Percentiles rank a stretch among this genome's conserved stretches.
Conservation (phyloP, 2,329 filamentous ascomycete genomes). For the Microcyclospora pomicola region DNA sequence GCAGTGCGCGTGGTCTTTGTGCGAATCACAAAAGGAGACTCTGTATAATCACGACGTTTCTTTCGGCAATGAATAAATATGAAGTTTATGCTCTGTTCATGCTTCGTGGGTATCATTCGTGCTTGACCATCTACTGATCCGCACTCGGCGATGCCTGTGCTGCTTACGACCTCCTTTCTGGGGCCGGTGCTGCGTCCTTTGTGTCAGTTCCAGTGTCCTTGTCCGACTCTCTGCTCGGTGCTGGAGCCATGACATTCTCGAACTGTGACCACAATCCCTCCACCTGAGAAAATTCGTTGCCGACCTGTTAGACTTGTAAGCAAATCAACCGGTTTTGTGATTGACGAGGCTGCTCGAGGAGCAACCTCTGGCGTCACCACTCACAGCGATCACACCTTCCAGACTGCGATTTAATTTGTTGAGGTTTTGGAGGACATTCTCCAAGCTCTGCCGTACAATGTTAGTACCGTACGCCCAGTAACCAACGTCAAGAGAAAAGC, state of each 20-base stretch:
- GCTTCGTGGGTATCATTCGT: constrained; percentile 1
- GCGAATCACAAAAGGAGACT: no score
- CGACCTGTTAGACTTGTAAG: constrained; percentile 34
- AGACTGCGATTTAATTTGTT: constrained; percentile 88
- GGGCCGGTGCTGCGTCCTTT: not conserved
- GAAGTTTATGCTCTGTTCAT: not conserved
- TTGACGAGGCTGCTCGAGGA: not conserved
- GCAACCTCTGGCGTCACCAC: constrained; percentile 17
- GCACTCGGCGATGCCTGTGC: not conserved
- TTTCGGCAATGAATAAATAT: constrained; percentile 1
- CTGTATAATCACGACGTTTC: not conserved
- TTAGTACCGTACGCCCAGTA: not conserved
- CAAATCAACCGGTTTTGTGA: constrained; percentile 26
- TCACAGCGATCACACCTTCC: constrained; percentile 77
- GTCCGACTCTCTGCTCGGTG: constrained; percentile 28
- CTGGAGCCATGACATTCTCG: constrained; percentile 83
- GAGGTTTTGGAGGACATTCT: constrained; percentile 86
- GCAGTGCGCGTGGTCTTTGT: not conserved
- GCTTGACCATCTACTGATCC: not conserved
- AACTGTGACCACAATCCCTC: constrained; percentile 96
- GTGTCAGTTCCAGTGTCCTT: constrained; percentile 12
- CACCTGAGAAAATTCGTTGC: constrained; percentile 93
- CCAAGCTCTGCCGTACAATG: constrained; percentile 44
- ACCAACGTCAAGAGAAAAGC: not conserved
- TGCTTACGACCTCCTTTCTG: no score